Base-by-base conservation (phyloP, 1,284 basidiomycete species). In the Fomitopsis pinicola region DNA sequence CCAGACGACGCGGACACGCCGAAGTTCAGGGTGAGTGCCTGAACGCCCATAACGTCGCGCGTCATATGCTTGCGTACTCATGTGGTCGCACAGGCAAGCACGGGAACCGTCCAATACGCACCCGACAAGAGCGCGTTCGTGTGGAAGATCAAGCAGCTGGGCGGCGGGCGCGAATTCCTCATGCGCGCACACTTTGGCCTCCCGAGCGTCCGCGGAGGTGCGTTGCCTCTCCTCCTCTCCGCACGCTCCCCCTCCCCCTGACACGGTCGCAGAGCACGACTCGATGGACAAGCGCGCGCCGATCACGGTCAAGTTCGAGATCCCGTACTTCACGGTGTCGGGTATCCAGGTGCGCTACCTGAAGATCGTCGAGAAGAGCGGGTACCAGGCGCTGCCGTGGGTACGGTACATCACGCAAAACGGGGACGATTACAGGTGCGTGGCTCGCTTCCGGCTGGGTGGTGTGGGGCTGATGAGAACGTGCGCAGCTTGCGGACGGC, bases 1-100 rank as follows among this genome's bases (percentile, higher is more conserved):
- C 96, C 97, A 2, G 97, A 99, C 68, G 97, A 99, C 75, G 97
- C 97, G 14, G 97, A 99, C 75, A 97, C 91, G 69, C 97, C 97
- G 0, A 97, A 97, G 73, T 99, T 99, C 78, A 82, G 95, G 68
- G 93, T 93, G 70, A 67, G 89, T 78, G 2, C 44, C 17, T 46
- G 17, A 9, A 19, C 22, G 17, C 3, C 12, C n/a, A 17, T n/a
- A 46, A 8, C n/a, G 8, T 26, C 5, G 26, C 46, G 10, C 14
- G 9, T 9, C 26, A 48, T 17, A 5, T 30, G 22, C 35, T 36
- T 45, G 44, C 59, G 5, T 10, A 22, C 5, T 17, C 52, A 30
- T n/a, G 40, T 42, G 42, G 58, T 9, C 9, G 33, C 30, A 3
- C 69, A 95, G 92, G 90, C 94, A 22, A 89, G 93, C 15, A 95